Evolutionary conservation across 2,329 filamentous ascomycete genomes (phyloP).

Genomic region (Rasamsonia emersonii): DNA sequence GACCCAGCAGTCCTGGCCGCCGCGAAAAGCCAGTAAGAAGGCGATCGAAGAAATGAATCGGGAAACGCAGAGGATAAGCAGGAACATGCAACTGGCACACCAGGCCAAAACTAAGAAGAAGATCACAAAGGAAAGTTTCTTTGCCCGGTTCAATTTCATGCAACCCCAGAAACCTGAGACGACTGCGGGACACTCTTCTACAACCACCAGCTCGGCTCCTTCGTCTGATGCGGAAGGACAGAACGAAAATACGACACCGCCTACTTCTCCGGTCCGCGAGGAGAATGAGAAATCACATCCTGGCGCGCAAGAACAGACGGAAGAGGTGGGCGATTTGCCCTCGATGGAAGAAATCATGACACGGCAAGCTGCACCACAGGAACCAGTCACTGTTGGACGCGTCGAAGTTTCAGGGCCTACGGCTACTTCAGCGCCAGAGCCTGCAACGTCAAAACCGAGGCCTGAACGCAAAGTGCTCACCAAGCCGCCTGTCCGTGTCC

Average conservation of each 20-base stretch:
- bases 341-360: slow-evolving; percentile 7
- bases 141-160: slow-evolving; percentile 74
- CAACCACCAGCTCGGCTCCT: slow-evolving; percentile 44
- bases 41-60: slow-evolving; percentile 90
- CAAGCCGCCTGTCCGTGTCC: slow-evolving; percentile 30
- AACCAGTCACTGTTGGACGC: slow-evolving; percentile 4
- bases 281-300: slow-evolving; percentile 7
- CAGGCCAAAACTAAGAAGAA: slow-evolving; percentile 87
- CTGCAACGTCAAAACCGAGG: background rate
- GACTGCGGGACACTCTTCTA: slow-evolving; percentile 22
- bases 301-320: background rate
- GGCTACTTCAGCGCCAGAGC: background rate
- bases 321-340: background rate
- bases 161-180: slow-evolving; percentile 26
- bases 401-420: slow-evolving; percentile 5
- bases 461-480: slow-evolving; percentile 5
- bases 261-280: slow-evolving; percentile 53
- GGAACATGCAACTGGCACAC: slow-evolving; percentile 85
- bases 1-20: slow-evolving; percentile 59
- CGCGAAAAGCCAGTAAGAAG: slow-evolving; percentile 84
- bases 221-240: slow-evolving; percentile 35
- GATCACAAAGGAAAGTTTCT: slow-evolving; percentile 71
- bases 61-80: slow-evolving; percentile 83
- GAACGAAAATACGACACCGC: slow-evolving; percentile 53
- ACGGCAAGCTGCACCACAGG: slow-evolving; percentile 15